Conservation (phyloP, 2,329 filamentous ascomycete genomes). For the Sporothrix dimorphospora region DNA sequence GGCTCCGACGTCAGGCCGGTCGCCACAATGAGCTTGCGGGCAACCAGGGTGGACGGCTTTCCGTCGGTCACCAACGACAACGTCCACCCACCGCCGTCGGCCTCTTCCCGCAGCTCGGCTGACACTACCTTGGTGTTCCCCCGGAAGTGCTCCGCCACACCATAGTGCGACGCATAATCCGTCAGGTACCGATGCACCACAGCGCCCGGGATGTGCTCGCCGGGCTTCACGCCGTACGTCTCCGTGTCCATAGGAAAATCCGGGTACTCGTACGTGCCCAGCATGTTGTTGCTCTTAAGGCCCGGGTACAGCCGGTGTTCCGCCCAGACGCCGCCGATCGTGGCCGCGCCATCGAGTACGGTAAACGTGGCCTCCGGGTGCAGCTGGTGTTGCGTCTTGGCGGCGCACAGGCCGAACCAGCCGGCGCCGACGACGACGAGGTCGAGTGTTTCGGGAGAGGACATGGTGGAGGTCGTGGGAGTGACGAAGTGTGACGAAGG, state of each 20-base stretch:
- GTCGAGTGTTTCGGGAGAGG: conserved; percentile 48
- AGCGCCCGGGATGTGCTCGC: conserved; percentile 53
- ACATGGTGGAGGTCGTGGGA: conserved; percentile 15
- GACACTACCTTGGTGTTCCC: conserved; percentile 46
- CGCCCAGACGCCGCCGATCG: conserved; percentile 72
- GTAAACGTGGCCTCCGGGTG: conserved; percentile 60
- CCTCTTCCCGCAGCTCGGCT: conserved; percentile 47
- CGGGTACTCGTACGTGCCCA: conserved; percentile 72
- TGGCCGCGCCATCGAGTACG: conserved; percentile 60
- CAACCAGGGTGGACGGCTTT: conserved; percentile 39
- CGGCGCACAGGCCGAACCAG: conserved; percentile 57
- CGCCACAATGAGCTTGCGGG: conserved; percentile 56
- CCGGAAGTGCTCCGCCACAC: conserved; percentile 46
- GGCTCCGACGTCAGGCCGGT: conserved; percentile 58
- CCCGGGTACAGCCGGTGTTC: conserved; percentile 67
- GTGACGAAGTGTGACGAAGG: background rate
- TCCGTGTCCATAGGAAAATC: conserved; percentile 71
- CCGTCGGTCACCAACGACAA: conserved; percentile 40
- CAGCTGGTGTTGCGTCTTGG: conserved; percentile 63
- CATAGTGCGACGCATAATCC: conserved; percentile 50
- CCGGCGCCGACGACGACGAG: conserved; percentile 56
- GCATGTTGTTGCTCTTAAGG: conserved; percentile 73
- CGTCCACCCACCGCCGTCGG: conserved; percentile 46
- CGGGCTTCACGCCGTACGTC: conserved; percentile 51
- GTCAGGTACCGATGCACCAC: conserved; percentile 54